phyloP scores from a whole-genome alignment of 305 asterid genomes.

The Coffea humblotiana region DNA sequence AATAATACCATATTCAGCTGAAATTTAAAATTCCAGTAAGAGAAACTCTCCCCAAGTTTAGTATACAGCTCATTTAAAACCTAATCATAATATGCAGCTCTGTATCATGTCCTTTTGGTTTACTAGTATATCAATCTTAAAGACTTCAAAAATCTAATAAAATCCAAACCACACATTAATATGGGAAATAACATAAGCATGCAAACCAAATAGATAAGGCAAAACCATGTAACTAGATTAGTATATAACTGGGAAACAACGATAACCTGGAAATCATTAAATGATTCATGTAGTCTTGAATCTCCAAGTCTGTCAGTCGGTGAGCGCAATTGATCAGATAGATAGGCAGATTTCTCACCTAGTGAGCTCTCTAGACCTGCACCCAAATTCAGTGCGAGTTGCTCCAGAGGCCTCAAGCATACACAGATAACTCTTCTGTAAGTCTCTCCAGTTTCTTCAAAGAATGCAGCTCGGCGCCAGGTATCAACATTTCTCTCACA shows the following conservation, averaged over 20 bases:
- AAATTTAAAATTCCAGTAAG: no score
- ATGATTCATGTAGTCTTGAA: conserved; percentile 54
- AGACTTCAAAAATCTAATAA: no score
- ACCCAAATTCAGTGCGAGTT: conserved; percentile 55
- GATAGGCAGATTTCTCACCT: conserved; percentile 52
- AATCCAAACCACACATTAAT: no score
- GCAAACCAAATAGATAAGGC: no score
- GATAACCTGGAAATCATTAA: conserved; percentile 77
- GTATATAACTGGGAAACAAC: conserved; percentile 11
- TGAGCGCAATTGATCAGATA: conserved; percentile 66
- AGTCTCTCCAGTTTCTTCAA: conserved; percentile 90
- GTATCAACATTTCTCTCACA: conserved; percentile 88
- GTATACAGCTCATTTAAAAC: no score
- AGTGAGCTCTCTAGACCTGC: conserved; percentile 69
- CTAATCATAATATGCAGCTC: no score
- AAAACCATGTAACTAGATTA: neutral
- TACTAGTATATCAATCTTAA: no score
- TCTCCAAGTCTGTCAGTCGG: conserved; percentile 63
- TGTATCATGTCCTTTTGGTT: no score
- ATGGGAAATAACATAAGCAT: no score
- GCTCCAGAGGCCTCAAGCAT: conserved; percentile 72
- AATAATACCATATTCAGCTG: no score
- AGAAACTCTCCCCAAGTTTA: no score
- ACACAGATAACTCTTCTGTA: conserved; percentile 72
- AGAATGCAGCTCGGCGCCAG: conserved; percentile 99